phyloP scores from a whole-genome alignment of 768 basidiomycete species.

The Suillus variegatus region DNA sequence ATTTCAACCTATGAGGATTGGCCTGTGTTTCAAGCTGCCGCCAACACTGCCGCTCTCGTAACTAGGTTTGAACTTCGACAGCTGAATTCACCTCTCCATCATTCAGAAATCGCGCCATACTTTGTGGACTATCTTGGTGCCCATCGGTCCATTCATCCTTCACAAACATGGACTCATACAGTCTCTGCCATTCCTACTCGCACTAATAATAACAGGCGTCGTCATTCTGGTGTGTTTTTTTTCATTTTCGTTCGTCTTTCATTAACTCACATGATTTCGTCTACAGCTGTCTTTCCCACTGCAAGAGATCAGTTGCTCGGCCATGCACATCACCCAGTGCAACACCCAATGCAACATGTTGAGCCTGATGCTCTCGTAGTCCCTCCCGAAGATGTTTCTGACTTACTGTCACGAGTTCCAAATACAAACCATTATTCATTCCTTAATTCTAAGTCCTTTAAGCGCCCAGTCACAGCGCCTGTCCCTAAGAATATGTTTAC shows the following conservation, averaged over 20 bases:
- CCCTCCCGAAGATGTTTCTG: background rate
- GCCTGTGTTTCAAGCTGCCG: background rate
- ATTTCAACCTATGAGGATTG: background rate
- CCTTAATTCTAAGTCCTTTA: too few species aligned
- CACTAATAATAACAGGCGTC: background rate
- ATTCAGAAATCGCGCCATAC: background rate
- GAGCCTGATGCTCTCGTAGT: background rate
- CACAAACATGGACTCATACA: background rate
- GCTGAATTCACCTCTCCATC: background rate
- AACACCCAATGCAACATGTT: background rate
- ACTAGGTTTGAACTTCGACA: background rate
- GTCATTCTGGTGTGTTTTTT: background rate
- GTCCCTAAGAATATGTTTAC: too few species aligned
- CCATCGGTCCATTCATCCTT: background rate
- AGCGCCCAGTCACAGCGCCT: too few species aligned
- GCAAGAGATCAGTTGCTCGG: background rate
- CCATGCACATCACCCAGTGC: background rate
- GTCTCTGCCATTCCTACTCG: background rate
- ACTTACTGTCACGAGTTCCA: too few species aligned
- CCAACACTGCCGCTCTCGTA: background rate
- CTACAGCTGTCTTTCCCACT: background rate
- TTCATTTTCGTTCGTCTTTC: background rate
- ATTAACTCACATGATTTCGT: background rate
- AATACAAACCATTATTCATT: too few species aligned
- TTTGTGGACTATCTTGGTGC: background rate